Percentiles rank a stretch among this genome's conserved stretches.
phyloP scores from a whole-genome alignment of 306 rosid genomes.

The Purshia tridentata region DNA sequence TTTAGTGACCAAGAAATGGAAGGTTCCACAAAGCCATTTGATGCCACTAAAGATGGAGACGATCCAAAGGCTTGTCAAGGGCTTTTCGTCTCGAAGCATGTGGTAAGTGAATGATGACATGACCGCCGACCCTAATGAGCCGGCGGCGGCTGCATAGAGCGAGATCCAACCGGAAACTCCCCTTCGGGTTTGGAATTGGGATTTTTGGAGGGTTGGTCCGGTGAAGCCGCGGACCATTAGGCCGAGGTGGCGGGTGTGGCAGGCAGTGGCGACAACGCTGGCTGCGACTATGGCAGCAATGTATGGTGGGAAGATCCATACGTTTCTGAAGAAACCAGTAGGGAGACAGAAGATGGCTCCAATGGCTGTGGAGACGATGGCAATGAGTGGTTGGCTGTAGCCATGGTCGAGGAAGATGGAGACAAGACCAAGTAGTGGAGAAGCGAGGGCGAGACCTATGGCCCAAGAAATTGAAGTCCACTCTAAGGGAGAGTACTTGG shows the following conservation, averaged over 20 bases:
- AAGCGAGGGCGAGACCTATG: conserved; percentile 55
- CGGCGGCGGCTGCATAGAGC: conserved; percentile 44
- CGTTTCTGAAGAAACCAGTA: conserved; percentile 54
- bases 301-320: conserved; percentile 64
- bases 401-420: conserved; percentile 72
- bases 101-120: conserved; percentile 68
- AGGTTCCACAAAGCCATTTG: conserved; percentile 62
- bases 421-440: conserved; percentile 53
- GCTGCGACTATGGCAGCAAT: conserved; percentile 58
- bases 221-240: conserved; percentile 66
- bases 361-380: conserved; percentile 43
- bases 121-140: conserved; percentile 60
- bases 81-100: conserved; percentile 53
- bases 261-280: conserved; percentile 53
- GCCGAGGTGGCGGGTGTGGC: conserved; percentile 78
- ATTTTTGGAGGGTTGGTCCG: conserved; percentile 29
- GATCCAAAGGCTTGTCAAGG: conserved; percentile 64
- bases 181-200: conserved; percentile 42
- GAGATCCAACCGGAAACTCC: conserved; percentile 56
- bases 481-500: conserved; percentile 48
- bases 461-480: conserved; percentile 93
- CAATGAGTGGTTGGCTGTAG: conserved; percentile 44
- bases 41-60: conserved; percentile 89
- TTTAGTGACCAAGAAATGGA: conserved; percentile 43
- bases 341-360: conserved; percentile 84